Evolutionary conservation across 176 grass and related monocot species (phyloP), one percentile per base, ranked within the genome.

Genomic region (Oryza australiensis): DNA sequence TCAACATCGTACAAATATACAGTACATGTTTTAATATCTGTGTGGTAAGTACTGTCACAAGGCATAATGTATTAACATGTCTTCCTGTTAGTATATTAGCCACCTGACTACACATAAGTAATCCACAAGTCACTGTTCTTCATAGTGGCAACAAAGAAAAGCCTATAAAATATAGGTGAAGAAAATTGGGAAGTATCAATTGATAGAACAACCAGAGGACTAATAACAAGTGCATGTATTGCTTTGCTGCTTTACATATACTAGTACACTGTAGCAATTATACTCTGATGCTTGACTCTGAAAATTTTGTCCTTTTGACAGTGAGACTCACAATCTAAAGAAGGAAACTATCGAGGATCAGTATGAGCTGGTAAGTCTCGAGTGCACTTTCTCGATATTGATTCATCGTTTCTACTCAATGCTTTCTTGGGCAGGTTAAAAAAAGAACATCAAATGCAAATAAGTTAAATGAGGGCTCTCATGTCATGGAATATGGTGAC

Each of bases 401-500:
- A 6, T 82, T 66, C 37, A 77, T 62, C 43, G 12, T 66, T 72
- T 40, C 13, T 51, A 26, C 26, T 66, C 3, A 78, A 60, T 83
- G 70, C 35, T 74, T 84, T 78, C 18, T 66, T 81, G 64, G 43
- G 15, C 73, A 76, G 95, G 95, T 98, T 72, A 98, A 94, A 79
- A 62, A 72, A 32, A 93, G 95, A 84, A 94, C 92, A 37, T 94
- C 90, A 33, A 91, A 75, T 29, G 69, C 78, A 12, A 91, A 89
- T 42, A 77, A 34, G 3, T 70, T 34, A 51, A 83, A 14, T 33
- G 40, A 37, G 64, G 90, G 95, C 43, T 98, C 95, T 66, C 95
- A 98, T 79, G 92, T 95, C 9, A 98, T 98, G 92, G 95, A 98
- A 71, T 98, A 93, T 76, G 95, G 95, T 57, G 95, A 98, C 83